Evolutionary conservation across 2,329 filamentous ascomycete species (phyloP), one percentile per base, ranked within the genome.

Genomic region (Elsinoe ampelina): DNA sequence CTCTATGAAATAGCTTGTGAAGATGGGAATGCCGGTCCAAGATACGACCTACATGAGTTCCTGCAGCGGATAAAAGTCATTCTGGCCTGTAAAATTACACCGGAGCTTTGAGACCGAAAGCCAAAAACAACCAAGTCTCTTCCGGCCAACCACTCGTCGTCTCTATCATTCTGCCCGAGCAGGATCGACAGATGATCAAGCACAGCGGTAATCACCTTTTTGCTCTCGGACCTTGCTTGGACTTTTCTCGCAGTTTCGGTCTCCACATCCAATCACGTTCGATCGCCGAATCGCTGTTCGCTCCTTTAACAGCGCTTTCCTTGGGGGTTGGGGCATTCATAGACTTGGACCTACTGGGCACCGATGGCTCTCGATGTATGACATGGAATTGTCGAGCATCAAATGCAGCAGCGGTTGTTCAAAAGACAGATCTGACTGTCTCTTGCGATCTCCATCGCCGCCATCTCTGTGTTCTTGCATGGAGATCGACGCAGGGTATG

Each of bases 401-500:
- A 39, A n/a, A n/a, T 19, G 17, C 30, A n/a, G 41, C 19, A 26
- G 30, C 41, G 19, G 19, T 15, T 26, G 11, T 6, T 22, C 12
- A 17, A 10, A 10, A 45, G 39, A 4, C 26, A 26, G 41, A 39
- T 35, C 35, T 52, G 26, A n/a, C 17, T 7, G 8, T 10, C 34
- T 34, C 5, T 17, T 20, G 32, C 48, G 19, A 12, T 26, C 2
- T 4, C 10, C n/a, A 15, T 34, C 19, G 48, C 10, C 15, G 19
- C 34, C 34, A 7, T 36, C 34, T 26, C 15, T 10, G 34, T n/a
- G 48, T 26, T 39, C 32, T 39, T 26, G 15, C 34, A n/a, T 36
- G 34, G 48, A 52, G 48, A 52, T 38, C 34, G 35, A 52, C 48
- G 48, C 48, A 52, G 48, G 48, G 48, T 52, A 39, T 34, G 48